Base-by-base conservation (phyloP, 2,329 filamentous ascomycete genomes). In the Fusarium albosuccineum region DNA sequence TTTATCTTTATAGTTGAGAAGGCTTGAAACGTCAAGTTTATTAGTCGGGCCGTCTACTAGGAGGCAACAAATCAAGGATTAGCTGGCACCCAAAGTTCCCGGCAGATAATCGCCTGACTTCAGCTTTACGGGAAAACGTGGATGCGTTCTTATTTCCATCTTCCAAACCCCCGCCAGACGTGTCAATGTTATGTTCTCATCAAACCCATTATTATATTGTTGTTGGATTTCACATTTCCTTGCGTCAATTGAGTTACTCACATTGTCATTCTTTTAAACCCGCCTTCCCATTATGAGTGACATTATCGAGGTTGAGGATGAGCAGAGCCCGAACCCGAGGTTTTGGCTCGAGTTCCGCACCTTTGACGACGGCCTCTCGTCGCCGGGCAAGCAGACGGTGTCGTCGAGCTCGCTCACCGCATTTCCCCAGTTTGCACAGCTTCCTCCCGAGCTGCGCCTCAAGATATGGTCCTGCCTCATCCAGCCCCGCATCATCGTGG, bases 301-400 rank as follows among this genome's bases (percentile, higher is more conserved):
- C 22, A 22, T 66, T 49, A 57, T 60, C 41, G 60, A 68, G 27
- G 44, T 58, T 42, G 64, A 72, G 26, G 70, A 73, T 13, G 70
- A 73, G 11, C 68, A 75, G 48, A 71, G 70, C 37, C 65, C 64
- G 5, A 62, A 72, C 42, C 74, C 77, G 41, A 71, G 68, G 51
- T 82, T 84, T 75, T 82, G 80, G 79, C 80, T 85, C 40, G 78
- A 82, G 59, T 85, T 85, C 68, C 78, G 79, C 57, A 77, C 82
- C 46, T 76, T 82, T 70, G 76, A 77, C 65, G 81, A 84, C 73
- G 81, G 80, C 27, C 71, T 79, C 27, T 73, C 64, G 26, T 57
- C 58, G 17, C 44, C 60, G 27, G 49, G 53, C 14, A 57, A 45
- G 13, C 36, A 62, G 13, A 36, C 62, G 27, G 6, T 41, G 14